Percentiles rank a stretch among this genome's conserved stretches.
Evolutionary conservation across 768 basidiomycete species (phyloP).

Genomic region (Lactarius hengduanensis): DNA sequence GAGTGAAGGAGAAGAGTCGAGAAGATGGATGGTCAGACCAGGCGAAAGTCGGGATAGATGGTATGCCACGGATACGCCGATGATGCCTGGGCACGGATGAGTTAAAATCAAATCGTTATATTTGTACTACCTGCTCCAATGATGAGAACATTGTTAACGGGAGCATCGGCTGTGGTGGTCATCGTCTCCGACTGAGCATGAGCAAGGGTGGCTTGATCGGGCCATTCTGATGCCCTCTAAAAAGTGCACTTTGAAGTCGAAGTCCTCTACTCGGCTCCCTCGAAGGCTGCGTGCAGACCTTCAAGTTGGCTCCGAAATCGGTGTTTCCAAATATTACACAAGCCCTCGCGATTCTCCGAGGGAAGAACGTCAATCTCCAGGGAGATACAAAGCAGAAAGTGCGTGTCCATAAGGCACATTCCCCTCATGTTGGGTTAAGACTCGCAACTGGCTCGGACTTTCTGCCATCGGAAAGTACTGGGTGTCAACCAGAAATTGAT

Average conservation of each 20-base stretch:
- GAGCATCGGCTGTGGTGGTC: neutral
- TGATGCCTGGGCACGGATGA: conserved; percentile 36
- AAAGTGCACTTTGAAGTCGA: neutral
- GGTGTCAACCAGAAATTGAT: conserved; percentile 22
- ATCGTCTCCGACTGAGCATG: neutral
- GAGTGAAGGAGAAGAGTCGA: conserved; percentile 42
- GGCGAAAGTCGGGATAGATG: conserved; percentile 36
- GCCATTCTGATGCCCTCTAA: conserved; percentile 2
- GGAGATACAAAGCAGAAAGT: conserved; percentile 84
- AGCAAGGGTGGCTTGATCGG: neutral
- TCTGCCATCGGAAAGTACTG: conserved; percentile 49
- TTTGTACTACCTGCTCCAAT: conserved; percentile 39
- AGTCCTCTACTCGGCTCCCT: conserved; percentile 43
- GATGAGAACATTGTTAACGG: conserved; percentile 37
- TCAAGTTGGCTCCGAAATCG: conserved; percentile 40
- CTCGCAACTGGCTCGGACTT: neutral
- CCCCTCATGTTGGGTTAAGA: neutral
- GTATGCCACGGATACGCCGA: conserved; percentile 47
- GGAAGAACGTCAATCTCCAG: conserved; percentile 62
- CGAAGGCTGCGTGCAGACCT: conserved; percentile 42
- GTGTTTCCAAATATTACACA: conserved; percentile 61
- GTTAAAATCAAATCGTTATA: neutral
- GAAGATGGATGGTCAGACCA: conserved; percentile 39
- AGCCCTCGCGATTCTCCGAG: conserved; percentile 56
- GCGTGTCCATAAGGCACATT: conserved; percentile 32